Conservation (phyloP, 108 stramenopile species). For the Cyclotella atomus region DNA sequence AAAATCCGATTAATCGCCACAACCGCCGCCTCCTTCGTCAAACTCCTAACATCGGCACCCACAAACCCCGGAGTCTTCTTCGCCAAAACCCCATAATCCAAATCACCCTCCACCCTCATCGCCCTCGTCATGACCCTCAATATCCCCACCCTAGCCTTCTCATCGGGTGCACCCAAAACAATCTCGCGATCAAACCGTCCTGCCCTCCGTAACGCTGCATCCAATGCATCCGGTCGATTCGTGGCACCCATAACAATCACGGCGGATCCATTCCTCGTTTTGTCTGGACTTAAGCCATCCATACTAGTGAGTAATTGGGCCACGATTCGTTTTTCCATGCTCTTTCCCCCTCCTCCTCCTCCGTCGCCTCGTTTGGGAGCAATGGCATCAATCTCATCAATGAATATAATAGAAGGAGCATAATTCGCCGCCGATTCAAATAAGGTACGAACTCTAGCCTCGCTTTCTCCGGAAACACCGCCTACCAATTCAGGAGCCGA, state of each 20-base stretch:
- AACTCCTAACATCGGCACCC: constrained; percentile 95
- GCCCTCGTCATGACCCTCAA: constrained; percentile 79
- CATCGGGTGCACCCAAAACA: constrained; percentile 94
- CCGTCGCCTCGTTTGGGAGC: constrained; percentile 91
- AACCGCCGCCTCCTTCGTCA: constrained; percentile 97
- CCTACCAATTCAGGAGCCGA: constrained; percentile 97
- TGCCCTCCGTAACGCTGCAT: constrained; percentile 92
- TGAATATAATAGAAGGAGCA: constrained; percentile 96
- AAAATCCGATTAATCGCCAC: constrained; percentile 97
- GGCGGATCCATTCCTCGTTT: constrained; percentile 63
- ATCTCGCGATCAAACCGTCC: constrained; percentile 99
- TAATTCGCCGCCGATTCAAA: constrained; percentile 91
- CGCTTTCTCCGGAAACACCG: constrained; percentile 95
- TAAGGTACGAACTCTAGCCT: constrained; percentile 88
- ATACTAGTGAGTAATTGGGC: constrained; percentile 96
- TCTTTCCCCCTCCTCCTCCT: constrained; percentile 62
- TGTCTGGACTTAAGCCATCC: constrained; percentile 80
- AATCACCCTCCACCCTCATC: constrained; percentile 87
- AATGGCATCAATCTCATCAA: constrained; percentile 99
- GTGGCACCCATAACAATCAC: constrained; percentile 98
- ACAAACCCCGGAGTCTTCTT: constrained; percentile 96
- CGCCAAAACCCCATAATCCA: constrained; percentile 86
- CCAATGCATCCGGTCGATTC: constrained; percentile 95
- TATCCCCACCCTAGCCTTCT: constrained; percentile 87
- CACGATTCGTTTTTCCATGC: constrained; percentile 98